Evolutionary conservation across 1,139 yeast genomes (phyloP).

Genomic region (Kodamaea arcana): DNA sequence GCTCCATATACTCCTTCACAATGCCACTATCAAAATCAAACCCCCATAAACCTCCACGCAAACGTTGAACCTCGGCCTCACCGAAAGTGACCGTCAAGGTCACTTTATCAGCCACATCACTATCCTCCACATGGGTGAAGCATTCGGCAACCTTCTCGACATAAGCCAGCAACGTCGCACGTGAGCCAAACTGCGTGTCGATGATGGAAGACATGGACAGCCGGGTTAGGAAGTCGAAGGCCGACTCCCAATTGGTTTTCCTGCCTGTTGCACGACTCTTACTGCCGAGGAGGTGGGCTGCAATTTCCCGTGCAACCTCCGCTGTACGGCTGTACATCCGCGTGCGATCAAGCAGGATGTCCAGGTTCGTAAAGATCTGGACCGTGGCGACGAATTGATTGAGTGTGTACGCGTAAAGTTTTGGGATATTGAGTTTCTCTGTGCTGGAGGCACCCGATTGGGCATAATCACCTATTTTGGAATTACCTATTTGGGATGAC

Average conservation of each 20-base stretch:
- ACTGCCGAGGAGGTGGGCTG: neutral
- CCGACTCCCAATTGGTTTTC: neutral
- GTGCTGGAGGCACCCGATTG: no score
- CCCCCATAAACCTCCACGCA: constrained; percentile 20
- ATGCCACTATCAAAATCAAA: constrained; percentile 17
- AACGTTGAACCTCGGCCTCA: constrained; percentile 18
- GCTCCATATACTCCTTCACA: constrained; percentile 23
- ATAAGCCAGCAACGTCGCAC: constrained; percentile 24
- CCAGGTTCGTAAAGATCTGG: constrained; percentile 7
- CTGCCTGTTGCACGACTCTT: neutral
- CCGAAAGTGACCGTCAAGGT: constrained; percentile 18
- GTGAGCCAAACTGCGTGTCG: constrained; percentile 28
- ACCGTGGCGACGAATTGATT: constrained; percentile 9
- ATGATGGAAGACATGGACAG: constrained; percentile 9
- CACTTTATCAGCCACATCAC: constrained; percentile 14
- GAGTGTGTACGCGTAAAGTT: constrained; percentile 7
- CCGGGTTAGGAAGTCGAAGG: neutral
- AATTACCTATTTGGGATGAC: no score
- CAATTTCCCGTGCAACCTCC: constrained; percentile 3
- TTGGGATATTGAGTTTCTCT: constrained; percentile 2
- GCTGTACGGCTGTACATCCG: constrained; percentile 1
- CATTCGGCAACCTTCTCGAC: constrained; percentile 26
- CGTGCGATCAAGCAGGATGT: constrained; percentile 1
- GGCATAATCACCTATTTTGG: no score
- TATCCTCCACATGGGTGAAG: constrained; percentile 18